Base-by-base conservation (phyloP, 352 stramenopile genomes). In the Thalassiosira sp. region DNA sequence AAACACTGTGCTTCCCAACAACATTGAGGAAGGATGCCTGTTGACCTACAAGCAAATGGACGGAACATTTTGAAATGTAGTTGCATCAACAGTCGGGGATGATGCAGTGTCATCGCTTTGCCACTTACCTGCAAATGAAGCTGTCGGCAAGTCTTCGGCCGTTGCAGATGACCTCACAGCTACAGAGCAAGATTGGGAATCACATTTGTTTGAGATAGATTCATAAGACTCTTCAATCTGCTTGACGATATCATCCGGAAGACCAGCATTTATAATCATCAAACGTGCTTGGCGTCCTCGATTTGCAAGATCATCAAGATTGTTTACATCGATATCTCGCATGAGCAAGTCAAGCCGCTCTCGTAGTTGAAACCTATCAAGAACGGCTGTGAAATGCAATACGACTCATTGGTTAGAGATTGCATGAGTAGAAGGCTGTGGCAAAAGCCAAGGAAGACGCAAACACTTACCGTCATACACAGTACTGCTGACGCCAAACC, bases 121-220 rank as follows among this genome's bases (percentile, higher is more conserved):
- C n/a, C n/a, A n/a, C n/a, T n/a, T n/a, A n/a, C n/a, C 77, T 25
- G 77, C 77, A 69, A 82, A 85, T 0, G 60, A 76, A 18, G 75
- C 72, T 3, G 64, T 72, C 2, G 72, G 72, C 25, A 85, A 61
- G 68, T 86, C 78, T 72, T 86, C 78, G 0, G 78, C 78, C 13
- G 78, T 83, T 15, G 67, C 72, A 54, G 67, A 81, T 49, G 53
- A 74, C 54, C 78, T 25, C 27, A 86, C 73, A n/a, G 78, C 78
- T 58, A 51, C 43, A 27, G 43, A 51, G 43, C 43, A 51, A 16
- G 43, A 22, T 3, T 3, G n/a, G 2, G n/a, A 51, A 56, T 62
- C 69, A 24, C 58, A 53, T 20, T 28, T 51, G 40, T 61, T 33
- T 28, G 37, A 74, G 52, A 82, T 74, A 8, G 16, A 43, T 31